Evolutionary conservation across 2,329 filamentous ascomycete genomes (phyloP).

Genomic region (Cladosporium sp.): DNA sequence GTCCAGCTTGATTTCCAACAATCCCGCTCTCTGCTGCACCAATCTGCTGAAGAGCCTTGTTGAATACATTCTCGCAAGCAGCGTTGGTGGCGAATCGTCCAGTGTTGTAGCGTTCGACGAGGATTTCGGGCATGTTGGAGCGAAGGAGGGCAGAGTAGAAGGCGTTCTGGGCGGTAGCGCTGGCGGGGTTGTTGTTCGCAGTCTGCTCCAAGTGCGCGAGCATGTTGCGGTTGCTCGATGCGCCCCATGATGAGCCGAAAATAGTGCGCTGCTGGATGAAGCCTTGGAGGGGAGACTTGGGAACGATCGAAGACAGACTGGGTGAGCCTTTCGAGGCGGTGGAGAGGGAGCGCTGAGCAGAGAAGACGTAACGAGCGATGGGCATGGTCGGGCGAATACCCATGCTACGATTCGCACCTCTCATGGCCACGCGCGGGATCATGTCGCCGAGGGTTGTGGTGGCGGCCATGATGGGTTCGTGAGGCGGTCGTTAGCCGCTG

Average conservation of each 20-base stretch:
- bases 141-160: conserved; percentile 90
- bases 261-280: conserved; percentile 42
- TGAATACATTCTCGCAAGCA: conserved; percentile 73
- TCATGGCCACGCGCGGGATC: conserved; percentile 11
- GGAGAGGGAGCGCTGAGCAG: not conserved
- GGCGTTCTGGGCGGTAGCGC: conserved; percentile 81
- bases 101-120: conserved; percentile 84
- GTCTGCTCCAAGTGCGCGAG: conserved; percentile 84
- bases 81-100: conserved; percentile 78
- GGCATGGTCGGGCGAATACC: not conserved
- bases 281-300: conserved; percentile 26
- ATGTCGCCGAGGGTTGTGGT: conserved; percentile 5
- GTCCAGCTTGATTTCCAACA: conserved; percentile 12
- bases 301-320: conserved; percentile 11
- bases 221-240: conserved; percentile 50
- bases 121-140: conserved; percentile 88
- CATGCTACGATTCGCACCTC: conserved; percentile 5
- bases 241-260: conserved; percentile 36
- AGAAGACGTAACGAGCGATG: not conserved
- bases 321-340: not conserved
- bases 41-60: conserved; percentile 65
- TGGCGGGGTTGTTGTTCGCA: conserved; percentile 87
- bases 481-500: conserved; percentile 6
- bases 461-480: conserved; percentile 10
- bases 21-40: conserved; percentile 44